Evolutionary conservation across 495 filamentous ascomycete species (phyloP), one percentile per base, ranked within the genome.

Genomic region (Hyaloscypha bicolor): DNA sequence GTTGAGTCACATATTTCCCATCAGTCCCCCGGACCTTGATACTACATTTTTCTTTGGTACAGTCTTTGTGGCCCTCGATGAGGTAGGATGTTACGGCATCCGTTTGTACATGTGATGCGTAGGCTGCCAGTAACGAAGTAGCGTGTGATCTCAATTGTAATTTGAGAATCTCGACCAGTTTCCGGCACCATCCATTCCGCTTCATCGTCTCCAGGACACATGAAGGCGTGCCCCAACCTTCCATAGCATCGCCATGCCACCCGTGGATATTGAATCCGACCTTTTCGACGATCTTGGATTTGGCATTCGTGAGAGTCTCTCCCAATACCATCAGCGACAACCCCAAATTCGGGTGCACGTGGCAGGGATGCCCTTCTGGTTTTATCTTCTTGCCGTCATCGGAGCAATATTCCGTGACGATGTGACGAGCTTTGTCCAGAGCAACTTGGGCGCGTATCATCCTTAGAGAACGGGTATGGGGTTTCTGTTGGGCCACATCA

Each of bases 241-340:
- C 61, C 22, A 52, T 35, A 2, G 12, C 61, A 63, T 63, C 61
- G 6, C 32, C 32, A 21, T 63, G 45, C 61, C 61, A 63, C 1
- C 61, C 61, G 31, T 29, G 42, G 11, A 63, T 63, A 6, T 63
- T 29, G 22, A 32, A 21, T 0, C 42, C 61, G 39, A 53, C 21
- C 4, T 31, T 9, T 6, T 55, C 14, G 5, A 63, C 22, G 6
- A 63, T 55, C 30, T 55, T 63, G 12, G 39, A 21, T 19, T 63
- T 63, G 11, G 61, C 61, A 55, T 19, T 22, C 6, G 42, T 32
- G 12, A 63, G 30, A 3, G 61, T 63, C 51, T 63, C 61, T 16
- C 61, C 61, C 42, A 63, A 32, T 16, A 63, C 61, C 61, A 63
- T 63, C 9, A 63, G 16, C 14, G 61, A 63, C 5, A 63, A 11